Conservation (phyloP, 2,329 filamentous ascomycete genomes). For the Parascedosporium putredinis region DNA sequence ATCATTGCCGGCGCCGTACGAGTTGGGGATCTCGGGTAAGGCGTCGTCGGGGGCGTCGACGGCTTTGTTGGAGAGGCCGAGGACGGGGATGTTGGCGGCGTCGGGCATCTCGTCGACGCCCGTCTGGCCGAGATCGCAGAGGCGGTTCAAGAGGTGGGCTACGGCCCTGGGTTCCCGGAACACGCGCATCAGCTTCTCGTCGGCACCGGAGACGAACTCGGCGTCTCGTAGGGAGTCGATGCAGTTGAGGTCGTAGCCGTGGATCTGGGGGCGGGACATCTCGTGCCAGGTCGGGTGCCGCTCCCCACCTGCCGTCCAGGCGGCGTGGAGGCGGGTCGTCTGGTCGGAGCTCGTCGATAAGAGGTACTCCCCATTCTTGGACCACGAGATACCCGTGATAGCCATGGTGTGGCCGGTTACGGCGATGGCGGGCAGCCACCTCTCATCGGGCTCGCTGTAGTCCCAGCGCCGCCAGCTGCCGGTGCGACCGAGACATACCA, state of each 20-base stretch:
- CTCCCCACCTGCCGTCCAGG: constrained; percentile 55
- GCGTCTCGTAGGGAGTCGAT: constrained; percentile 63
- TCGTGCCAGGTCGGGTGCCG: constrained; percentile 76
- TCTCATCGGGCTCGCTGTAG: constrained; percentile 46
- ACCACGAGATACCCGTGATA: constrained; percentile 77
- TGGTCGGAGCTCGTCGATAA: constrained; percentile 87
- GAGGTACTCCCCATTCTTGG: constrained; percentile 69
- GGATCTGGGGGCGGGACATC: constrained; percentile 89
- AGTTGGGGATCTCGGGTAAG: constrained; percentile 35
- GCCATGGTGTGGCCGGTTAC: constrained; percentile 76
- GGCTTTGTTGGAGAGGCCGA: constrained; percentile 93
- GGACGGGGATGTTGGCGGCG: constrained; percentile 85
- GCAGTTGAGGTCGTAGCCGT: constrained; percentile 96
- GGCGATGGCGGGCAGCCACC: constrained; percentile 68
- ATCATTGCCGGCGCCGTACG: constrained; percentile 27
- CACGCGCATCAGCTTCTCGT: constrained; percentile 95
- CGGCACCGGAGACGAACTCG: constrained; percentile 86
- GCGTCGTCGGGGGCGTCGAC: constrained; percentile 41
- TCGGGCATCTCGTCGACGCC: constrained; percentile 57
- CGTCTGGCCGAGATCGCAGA: constrained; percentile 32
- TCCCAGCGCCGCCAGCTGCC: constrained; percentile 90
- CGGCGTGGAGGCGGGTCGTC: constrained; percentile 76
- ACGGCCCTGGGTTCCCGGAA: constrained; percentile 84
- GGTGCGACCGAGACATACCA: constrained; percentile 78
- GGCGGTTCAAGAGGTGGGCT: constrained; percentile 57